These are phyloP conservation scores for Nidularia pulvinata DNA, from an alignment of 768 basidiomycete species.

Conservation along the genomic window DNA sequence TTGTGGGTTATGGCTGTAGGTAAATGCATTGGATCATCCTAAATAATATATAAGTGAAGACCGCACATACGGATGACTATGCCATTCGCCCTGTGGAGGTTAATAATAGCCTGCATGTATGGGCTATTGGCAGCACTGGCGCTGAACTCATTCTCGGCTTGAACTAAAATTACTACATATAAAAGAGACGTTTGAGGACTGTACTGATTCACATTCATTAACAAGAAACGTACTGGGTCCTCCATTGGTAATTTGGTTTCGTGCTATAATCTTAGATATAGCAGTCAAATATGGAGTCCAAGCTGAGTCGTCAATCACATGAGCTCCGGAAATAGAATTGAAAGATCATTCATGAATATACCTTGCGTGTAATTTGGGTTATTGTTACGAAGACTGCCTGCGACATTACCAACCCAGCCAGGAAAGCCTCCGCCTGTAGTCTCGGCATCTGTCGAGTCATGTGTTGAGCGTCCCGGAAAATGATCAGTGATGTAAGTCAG, in stretches of 20 bases:
- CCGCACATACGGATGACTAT: slow-evolving; percentile 42
- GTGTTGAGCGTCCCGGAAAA: no score
- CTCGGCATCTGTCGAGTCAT: slow-evolving; percentile 34
- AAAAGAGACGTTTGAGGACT: no score
- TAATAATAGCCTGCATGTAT: slow-evolving; percentile 50
- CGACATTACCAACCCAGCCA: slow-evolving; percentile 57
- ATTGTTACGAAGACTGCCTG: slow-evolving; percentile 46
- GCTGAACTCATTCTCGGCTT: slow-evolving; percentile 59
- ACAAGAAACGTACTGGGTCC: slow-evolving; percentile 49
- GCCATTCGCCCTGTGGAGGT: slow-evolving; percentile 41
- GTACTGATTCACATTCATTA: no score
- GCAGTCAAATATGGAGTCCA: slow-evolving; percentile 58
- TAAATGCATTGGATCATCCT: not conserved
- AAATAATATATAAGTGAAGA: not conserved
- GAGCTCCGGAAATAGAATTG: not conserved
- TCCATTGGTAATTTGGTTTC: slow-evolving; percentile 58
- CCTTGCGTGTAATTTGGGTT: slow-evolving; percentile 46
- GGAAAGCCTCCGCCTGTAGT: slow-evolving; percentile 59
- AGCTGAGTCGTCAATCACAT: slow-evolving; percentile 20
- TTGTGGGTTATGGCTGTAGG: slow-evolving; percentile 45
- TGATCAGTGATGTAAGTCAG: no score
- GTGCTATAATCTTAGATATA: slow-evolving; percentile 46
- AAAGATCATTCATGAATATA: slow-evolving; percentile 9
- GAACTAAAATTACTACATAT: slow-evolving; percentile 47
- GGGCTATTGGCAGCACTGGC: slow-evolving; percentile 35